Base-by-base conservation (phyloP, 2,329 filamentous ascomycete genomes). In the Aspergillus udagawae region DNA sequence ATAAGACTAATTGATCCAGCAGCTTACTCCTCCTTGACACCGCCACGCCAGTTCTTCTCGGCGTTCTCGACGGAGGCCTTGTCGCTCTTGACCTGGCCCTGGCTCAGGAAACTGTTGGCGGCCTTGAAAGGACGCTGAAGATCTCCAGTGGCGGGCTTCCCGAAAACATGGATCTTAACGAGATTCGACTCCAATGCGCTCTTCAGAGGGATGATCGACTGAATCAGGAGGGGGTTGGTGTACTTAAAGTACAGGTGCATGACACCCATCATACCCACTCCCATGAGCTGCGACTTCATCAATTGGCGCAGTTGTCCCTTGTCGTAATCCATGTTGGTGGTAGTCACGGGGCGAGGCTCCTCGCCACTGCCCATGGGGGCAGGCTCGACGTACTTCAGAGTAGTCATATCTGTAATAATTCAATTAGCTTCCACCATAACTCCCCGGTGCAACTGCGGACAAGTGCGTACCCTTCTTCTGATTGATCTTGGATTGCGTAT, bases 171-270 rank as follows among this genome's bases (percentile, higher is more conserved):
- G 72, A 99, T 93, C 86, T 97, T 97, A 82, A 94, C 85, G 69
- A 97, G 82, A 83, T 97, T 97, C 80, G 88, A 84, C 83, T 99
- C 94, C 77, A 99, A 85, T 49, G 92, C 93, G 73, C 89, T 85
- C 88, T 99, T 99, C 77, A 97, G 83, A 35, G 94, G 94, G 73
- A 99, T 94, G 80, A 99, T 96, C 76, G 90, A 95, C 86, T 99
- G 94, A 81, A 99, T 96, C 71, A 97, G 82, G 52, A 99, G 90
- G 45, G 94, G 94, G 86, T 97, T 99, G 81, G 92, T 97, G 88
- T 97, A 99, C 78, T 97, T 92, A 84, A 99, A 90, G 87, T 97
- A 99, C 61, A 99, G 66, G 81, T 99, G 94, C 93, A 99, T 97
- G 72, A 97, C 90, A 61, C 79, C 86, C 93, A 99, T 97, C 92